Percentiles rank a stretch among this genome's conserved stretches.
These are phyloP conservation scores for Puccinia hordei DNA, from an alignment of 1,284 basidiomycete species.

Conservation along the genomic window DNA sequence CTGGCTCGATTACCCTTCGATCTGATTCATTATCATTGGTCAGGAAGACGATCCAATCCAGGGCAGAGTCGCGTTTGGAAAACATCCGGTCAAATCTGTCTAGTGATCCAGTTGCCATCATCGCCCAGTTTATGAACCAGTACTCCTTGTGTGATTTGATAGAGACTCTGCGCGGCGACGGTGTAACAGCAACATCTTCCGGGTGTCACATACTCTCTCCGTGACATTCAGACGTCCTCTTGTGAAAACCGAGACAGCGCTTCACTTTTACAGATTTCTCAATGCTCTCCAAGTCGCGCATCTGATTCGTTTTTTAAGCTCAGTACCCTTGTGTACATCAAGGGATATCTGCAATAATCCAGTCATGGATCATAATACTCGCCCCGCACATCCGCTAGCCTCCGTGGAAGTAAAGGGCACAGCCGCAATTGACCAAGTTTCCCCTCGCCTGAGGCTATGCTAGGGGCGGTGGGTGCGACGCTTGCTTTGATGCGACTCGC, in stretches of 20 bases:
- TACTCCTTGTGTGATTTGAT: background rate
- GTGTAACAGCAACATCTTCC: no score
- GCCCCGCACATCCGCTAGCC: no score
- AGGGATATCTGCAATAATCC: no score
- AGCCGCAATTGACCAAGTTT: background rate
- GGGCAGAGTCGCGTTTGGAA: background rate
- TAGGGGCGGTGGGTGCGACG: background rate
- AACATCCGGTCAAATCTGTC: background rate
- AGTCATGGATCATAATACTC: no score
- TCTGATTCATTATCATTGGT: conserved; percentile 13
- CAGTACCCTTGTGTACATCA: no score
- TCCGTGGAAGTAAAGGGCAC: no score
- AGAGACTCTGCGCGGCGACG: no score
- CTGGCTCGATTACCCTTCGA: background rate
- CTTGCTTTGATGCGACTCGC: background rate
- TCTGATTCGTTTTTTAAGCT: no score
- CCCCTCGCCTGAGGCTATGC: background rate
- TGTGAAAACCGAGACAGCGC: no score
- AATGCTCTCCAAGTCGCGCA: no score
- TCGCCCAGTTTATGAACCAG: background rate
- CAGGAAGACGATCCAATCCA: conserved; percentile 19
- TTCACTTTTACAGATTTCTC: no score
- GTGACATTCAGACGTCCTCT: background rate
- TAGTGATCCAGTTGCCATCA: background rate
- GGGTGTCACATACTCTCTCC: no score